Evolutionary conservation across 106 monocot species (phyloP).

Genomic region (Triglochin maritima): DNA sequence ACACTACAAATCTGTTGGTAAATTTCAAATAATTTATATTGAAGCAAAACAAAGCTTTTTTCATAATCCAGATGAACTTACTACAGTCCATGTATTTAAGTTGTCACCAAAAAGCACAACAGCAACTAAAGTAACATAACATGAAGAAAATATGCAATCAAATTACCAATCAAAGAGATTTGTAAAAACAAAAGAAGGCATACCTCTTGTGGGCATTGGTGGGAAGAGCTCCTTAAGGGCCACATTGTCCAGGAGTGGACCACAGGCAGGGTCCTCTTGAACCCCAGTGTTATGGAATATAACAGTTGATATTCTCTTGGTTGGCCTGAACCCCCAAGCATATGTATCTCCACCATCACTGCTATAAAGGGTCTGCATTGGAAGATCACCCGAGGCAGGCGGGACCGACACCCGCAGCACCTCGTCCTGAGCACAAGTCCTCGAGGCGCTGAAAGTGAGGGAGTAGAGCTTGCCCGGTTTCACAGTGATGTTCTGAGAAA

Average conservation of each 20-base stretch:
- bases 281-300: conserved; percentile 65
- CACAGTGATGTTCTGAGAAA: conserved; percentile 64
- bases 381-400: conserved; percentile 55
- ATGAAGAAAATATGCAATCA: too few species aligned
- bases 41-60: too few species aligned
- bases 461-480: conserved; percentile 59
- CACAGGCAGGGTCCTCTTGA: conserved; percentile 92
- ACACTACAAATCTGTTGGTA: too few species aligned
- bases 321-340: conserved; percentile 60
- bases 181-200: too few species aligned
- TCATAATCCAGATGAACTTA: too few species aligned
- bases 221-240: conserved; percentile 79
- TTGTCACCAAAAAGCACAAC: too few species aligned
- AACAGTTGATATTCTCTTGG: conserved; percentile 13
- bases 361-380: conserved; percentile 77
- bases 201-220: conserved; percentile 55
- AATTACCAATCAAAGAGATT: too few species aligned
- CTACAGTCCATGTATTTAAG: too few species aligned
- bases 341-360: conserved; percentile 62
- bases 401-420: conserved; percentile 69
- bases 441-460: conserved; percentile 76
- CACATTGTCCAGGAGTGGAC: conserved; percentile 75
- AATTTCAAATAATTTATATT: too few species aligned
- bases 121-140: too few species aligned
- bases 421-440: conserved; percentile 91